Conservation (phyloP, 2,329 filamentous ascomycete species). For the Cordyceps cateniannulata region DNA sequence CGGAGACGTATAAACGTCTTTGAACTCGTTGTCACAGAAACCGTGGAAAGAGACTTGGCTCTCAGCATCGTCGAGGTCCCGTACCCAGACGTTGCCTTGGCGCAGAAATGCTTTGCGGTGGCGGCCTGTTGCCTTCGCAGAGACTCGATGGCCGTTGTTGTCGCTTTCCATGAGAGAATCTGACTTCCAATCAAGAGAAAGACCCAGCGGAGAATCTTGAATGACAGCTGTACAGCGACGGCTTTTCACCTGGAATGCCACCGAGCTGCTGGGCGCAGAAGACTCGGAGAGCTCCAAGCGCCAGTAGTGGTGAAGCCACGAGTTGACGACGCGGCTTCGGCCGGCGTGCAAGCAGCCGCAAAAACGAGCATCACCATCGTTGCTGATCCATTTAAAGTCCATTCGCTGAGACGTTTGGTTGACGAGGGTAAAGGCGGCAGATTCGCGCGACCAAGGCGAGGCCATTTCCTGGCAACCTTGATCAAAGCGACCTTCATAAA, state of each 20-base stretch:
- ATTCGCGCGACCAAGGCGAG: conserved; percentile 14
- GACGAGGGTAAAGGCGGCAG: conserved; percentile 18
- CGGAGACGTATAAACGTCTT: conserved; percentile 16
- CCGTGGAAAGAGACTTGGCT: conserved; percentile 18
- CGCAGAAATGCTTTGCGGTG: conserved; percentile 3
- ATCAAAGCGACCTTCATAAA: conserved; percentile 10
- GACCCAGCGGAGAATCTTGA: conserved; percentile 5
- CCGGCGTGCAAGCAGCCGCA: conserved; percentile 10
- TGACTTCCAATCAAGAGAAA: conserved; percentile 4
- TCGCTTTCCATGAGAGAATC: conserved; percentile 2
- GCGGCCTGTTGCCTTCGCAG: not conserved
- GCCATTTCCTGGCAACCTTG: conserved; percentile 17
- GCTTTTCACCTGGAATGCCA: conserved; percentile 6
- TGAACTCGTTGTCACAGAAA: conserved; percentile 15
- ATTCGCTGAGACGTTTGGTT: conserved; percentile 19
- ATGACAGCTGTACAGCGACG: conserved; percentile 1
- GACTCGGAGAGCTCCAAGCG: conserved; percentile 8
- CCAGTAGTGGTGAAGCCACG: conserved; percentile 15
- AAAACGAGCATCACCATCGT: conserved; percentile 14
- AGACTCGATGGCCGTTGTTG: not conserved
- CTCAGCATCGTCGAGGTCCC: conserved; percentile 1
- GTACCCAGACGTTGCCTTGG: conserved; percentile 6
- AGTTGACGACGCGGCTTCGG: not conserved
- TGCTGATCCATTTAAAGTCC: conserved; percentile 21
- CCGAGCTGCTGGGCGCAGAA: not conserved